These are phyloP conservation scores for Plasmodium billcollinsi DNA, from an alignment of 169 alveolate genomes.

Conservation along the genomic window DNA sequence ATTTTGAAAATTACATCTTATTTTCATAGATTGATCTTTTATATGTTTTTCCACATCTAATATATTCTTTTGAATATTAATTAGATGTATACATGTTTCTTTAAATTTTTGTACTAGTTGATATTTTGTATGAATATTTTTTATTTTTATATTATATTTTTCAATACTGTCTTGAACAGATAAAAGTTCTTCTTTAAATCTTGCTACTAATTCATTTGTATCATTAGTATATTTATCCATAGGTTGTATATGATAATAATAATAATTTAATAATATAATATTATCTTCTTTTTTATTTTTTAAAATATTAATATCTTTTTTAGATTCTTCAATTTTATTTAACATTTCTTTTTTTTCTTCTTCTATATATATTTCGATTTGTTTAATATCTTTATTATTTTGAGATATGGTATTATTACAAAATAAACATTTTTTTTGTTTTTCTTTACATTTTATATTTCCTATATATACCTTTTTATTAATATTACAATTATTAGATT, in stretches of 20 bases:
- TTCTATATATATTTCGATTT: background rate
- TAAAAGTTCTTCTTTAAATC: background rate
- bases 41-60: background rate
- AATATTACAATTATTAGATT: background rate
- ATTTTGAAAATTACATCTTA: background rate
- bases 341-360: background rate
- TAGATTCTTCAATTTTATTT: constrained; percentile 18
- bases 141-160: constrained; percentile 7
- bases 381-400: too few species aligned
- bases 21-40: background rate
- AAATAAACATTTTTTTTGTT: too few species aligned
- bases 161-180: constrained; percentile 18
- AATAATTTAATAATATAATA: background rate
- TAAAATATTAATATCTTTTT: constrained; percentile 4
- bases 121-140: constrained; percentile 18
- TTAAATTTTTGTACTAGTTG: background rate
- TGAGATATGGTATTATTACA: too few species aligned
- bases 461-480: background rate
- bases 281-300: constrained; percentile 19
- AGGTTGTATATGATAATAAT: constrained; percentile 20
- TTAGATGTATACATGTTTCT: constrained; percentile 5
- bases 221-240: background rate
- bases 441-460: background rate
- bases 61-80: constrained; percentile 12
- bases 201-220: background rate